Conservation (phyloP, 129 eudicot genomes). For the Flaveria brownii region DNA sequence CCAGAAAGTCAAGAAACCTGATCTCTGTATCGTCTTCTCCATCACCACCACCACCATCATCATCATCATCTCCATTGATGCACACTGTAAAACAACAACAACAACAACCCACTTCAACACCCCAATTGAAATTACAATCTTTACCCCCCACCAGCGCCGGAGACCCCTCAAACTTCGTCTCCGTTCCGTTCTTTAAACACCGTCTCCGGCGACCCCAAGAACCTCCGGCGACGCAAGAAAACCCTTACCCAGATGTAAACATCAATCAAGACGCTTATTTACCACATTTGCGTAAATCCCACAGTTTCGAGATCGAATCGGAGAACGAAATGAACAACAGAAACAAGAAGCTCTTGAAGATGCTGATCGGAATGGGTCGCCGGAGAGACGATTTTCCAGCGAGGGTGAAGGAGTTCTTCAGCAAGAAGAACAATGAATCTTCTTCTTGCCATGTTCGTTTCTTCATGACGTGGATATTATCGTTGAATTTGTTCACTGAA, state of each 20-base stretch:
- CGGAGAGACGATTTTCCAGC: slow-evolving; percentile 41
- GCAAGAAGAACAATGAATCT: slow-evolving; percentile 29
- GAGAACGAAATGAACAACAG: slow-evolving; percentile 23
- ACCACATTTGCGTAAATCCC: slow-evolving; percentile 38
- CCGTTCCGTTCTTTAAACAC: slow-evolving; percentile 14
- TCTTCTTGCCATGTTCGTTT: slow-evolving; percentile 59
- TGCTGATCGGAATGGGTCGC: slow-evolving; percentile 19
- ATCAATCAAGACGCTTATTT: slow-evolving; percentile 35
- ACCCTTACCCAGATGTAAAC: slow-evolving; percentile 24
- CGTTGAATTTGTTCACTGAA: slow-evolving; percentile 59
- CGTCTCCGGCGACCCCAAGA: too few species aligned
- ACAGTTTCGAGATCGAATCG: slow-evolving; percentile 35
- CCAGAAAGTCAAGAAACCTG: slow-evolving; percentile 51
- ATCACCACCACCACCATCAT: not conserved
- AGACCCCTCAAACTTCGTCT: slow-evolving; percentile 39
- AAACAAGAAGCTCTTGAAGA: slow-evolving; percentile 33
- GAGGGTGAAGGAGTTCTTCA: slow-evolving; percentile 39
- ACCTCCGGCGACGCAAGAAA: not conserved
- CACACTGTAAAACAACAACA: slow-evolving; percentile 21
- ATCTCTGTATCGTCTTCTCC: slow-evolving; percentile 31
- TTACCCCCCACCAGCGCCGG: slow-evolving; percentile 29
- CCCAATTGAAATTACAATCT: slow-evolving; percentile 21
- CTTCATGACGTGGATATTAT: slow-evolving; percentile 96
- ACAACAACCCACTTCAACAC: slow-evolving; percentile 15
- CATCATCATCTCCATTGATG: slow-evolving; percentile 23